These are phyloP conservation scores for Casuarina equisetifolia DNA, from an alignment of 306 rosid species.

Conservation along the genomic window DNA sequence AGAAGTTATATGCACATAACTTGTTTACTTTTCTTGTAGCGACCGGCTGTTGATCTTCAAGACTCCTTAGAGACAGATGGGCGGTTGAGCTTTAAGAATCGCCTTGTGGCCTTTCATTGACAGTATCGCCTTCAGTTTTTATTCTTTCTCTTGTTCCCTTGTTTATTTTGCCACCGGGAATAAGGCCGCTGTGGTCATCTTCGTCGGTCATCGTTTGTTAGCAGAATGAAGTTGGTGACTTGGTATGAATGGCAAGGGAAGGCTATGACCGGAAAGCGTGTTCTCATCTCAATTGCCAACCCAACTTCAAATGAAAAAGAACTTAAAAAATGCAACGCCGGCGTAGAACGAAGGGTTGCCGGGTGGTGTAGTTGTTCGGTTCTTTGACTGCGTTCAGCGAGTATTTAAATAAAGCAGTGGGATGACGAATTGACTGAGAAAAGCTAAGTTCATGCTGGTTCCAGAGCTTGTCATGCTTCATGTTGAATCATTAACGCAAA, in stretches of 20 bases:
- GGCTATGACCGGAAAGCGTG: background rate
- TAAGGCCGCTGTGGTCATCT: background rate
- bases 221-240: background rate
- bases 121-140: background rate
- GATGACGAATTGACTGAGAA: background rate
- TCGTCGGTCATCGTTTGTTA: background rate
- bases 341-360: background rate
- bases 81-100: conserved; percentile 3
- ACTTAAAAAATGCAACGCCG: background rate
- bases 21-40: no score
- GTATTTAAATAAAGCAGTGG: background rate
- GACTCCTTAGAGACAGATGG: background rate
- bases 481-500: no score
- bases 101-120: conserved; percentile 17
- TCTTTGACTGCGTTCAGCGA: background rate
- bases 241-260: background rate
- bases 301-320: background rate
- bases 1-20: background rate
- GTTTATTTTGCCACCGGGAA: background rate
- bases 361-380: background rate
- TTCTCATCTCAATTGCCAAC: background rate
- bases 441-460: background rate
- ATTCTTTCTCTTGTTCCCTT: background rate
- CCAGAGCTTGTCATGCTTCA: no score
- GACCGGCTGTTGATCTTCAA: background rate